A percentile compares a stretch with the other conserved stretches of the same genome.
Conservation (phyloP, 495 filamentous ascomycete genomes). For the Pyronema omphalodes region DNA sequence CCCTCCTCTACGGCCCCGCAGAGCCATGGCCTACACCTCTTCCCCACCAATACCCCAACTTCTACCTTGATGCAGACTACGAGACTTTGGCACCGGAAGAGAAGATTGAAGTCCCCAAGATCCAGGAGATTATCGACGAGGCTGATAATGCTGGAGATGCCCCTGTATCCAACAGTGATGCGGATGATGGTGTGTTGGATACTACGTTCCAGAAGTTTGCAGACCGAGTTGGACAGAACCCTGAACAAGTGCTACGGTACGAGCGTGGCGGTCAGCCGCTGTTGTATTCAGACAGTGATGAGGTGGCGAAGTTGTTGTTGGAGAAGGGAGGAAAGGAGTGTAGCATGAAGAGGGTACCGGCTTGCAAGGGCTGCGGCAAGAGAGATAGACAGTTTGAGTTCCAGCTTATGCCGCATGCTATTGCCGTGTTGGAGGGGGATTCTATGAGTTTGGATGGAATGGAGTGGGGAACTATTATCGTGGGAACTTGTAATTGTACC, state of each 20-base stretch:
- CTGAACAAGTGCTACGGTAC: constrained; percentile 84
- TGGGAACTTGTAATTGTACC: constrained; percentile 67
- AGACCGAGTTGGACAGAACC: constrained; percentile 72
- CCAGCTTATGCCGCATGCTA: constrained; percentile 79
- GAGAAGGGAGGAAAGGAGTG: constrained; percentile 14
- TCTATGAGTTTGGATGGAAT: constrained; percentile 69
- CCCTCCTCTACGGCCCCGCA: constrained; percentile 23
- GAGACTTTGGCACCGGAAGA: constrained; percentile 50
- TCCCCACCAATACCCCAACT: constrained; percentile 52
- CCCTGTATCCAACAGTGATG: constrained; percentile 45
- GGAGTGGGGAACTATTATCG: constrained; percentile 94
- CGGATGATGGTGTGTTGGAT: constrained; percentile 69
- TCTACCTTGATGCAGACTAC: constrained; percentile 82
- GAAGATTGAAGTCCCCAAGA: constrained; percentile 30
- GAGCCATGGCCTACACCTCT: constrained; percentile 64
- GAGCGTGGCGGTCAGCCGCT: constrained; percentile 68
- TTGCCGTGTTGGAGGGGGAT: constrained; percentile 65
- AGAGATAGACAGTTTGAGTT: constrained; percentile 63
- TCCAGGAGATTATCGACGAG: constrained; percentile 33
- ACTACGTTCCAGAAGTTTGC: constrained; percentile 83
- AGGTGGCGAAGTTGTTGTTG: constrained; percentile 46
- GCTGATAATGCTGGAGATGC: constrained; percentile 30
- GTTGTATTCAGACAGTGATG: constrained; percentile 59
- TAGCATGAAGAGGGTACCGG: constrained; percentile 37
- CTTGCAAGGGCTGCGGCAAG: constrained; percentile 57